Percentiles rank a stretch among this genome's conserved stretches.
Conservation (phyloP, 1,284 basidiomycete species). For the Sanghuangporus sanghuang region DNA sequence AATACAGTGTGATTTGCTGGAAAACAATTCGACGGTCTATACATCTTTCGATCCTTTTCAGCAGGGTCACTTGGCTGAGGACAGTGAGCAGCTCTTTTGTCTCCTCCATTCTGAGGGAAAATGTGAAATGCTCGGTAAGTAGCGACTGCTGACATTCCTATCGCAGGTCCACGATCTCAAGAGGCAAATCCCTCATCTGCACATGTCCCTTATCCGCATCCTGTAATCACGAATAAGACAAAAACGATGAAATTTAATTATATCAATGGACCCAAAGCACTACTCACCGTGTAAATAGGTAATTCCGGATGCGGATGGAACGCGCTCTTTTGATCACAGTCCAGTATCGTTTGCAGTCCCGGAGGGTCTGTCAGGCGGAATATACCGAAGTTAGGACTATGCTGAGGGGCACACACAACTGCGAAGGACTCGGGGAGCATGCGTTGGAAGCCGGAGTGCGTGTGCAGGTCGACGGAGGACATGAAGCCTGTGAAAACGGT, state of each 20-base stretch:
- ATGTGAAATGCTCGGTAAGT: neutral
- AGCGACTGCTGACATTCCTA: constrained; percentile 16
- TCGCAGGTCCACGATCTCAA: constrained; percentile 74
- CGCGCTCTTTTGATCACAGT: constrained; percentile 63
- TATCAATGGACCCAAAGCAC: neutral
- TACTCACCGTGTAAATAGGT: constrained; percentile 75
- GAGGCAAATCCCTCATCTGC: constrained; percentile 60
- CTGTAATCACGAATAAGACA: constrained; percentile 32
- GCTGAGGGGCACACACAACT: constrained; percentile 82
- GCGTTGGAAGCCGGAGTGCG: constrained; percentile 80
- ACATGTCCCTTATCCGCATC: constrained; percentile 78
- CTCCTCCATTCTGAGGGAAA: too few relatives aligned
- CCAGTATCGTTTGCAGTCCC: constrained; percentile 65
- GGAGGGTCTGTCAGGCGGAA: constrained; percentile 84
- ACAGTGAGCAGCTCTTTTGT: too few relatives aligned
- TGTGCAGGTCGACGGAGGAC: constrained; percentile 86
- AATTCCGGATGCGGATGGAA: constrained; percentile 82
- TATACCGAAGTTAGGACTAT: constrained; percentile 76
- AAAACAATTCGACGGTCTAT: too few relatives aligned
- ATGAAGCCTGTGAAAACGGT: constrained; percentile 57
- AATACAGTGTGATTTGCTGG: too few relatives aligned
- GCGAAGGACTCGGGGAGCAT: constrained; percentile 90
- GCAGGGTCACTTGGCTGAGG: too few relatives aligned
- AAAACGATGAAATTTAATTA: neutral
- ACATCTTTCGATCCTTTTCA: too few relatives aligned